phyloP scores from a whole-genome alignment of 352 stramenopile genomes.

The Pythium biforme region DNA sequence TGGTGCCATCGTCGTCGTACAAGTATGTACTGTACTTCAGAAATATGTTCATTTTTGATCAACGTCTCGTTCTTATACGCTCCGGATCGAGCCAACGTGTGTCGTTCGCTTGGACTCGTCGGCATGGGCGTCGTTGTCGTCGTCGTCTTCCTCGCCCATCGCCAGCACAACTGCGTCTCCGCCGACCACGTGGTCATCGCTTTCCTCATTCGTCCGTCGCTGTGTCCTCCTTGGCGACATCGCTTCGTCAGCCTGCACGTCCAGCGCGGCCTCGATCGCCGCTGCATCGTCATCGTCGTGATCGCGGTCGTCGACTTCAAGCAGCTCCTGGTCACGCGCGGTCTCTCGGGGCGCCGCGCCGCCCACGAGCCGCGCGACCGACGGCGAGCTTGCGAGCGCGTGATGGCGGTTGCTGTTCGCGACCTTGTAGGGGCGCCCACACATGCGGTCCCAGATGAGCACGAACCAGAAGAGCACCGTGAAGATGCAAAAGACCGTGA shows the following conservation, averaged over 20 bases:
- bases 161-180: conserved; percentile 7
- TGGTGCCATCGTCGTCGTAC: too few species aligned
- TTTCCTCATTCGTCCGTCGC: background rate
- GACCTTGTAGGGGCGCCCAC: conserved; percentile 67
- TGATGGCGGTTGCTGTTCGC: conserved; percentile 74
- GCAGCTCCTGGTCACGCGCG: conserved; percentile 27
- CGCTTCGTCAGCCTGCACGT: conserved; percentile 12
- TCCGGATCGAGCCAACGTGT: conserved; percentile 2
- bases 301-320: conserved; percentile 23
- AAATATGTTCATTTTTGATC: background rate
- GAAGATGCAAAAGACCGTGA: conserved; percentile 71
- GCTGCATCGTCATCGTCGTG: conserved; percentile 10
- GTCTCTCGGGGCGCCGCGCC: conserved; percentile 21
- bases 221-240: background rate
- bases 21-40: background rate
- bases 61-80: background rate
- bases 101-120: background rate
- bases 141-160: conserved; percentile 6
- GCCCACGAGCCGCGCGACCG: conserved; percentile 29
- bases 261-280: conserved; percentile 8
- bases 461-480: conserved; percentile 56
- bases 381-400: conserved; percentile 54
- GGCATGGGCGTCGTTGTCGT: background rate
- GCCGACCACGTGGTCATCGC: background rate
- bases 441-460: conserved; percentile 78